Evolutionary conservation across 495 filamentous ascomycete species (phyloP).

Genomic region (Podospora bellae-mahoneyi): DNA sequence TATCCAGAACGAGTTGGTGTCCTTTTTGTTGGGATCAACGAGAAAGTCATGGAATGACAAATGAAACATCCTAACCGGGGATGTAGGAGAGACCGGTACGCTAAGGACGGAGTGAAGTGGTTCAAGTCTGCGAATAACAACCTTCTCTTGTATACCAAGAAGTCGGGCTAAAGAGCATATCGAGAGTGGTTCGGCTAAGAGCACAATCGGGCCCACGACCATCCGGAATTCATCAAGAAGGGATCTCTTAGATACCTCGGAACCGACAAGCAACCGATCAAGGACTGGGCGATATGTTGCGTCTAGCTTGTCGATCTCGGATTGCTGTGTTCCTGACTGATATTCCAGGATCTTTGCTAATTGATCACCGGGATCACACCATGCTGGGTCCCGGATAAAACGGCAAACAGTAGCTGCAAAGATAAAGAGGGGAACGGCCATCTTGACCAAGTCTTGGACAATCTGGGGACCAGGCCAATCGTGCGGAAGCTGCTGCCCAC

Average conservation of each 20-base stretch:
- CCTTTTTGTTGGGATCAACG: constrained; percentile 27
- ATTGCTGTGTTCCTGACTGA: neutral
- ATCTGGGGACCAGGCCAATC: constrained; percentile 42
- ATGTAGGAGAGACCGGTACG: constrained; percentile 28
- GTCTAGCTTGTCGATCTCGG: neutral
- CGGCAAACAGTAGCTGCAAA: constrained; percentile 45
- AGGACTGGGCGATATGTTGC: constrained; percentile 2
- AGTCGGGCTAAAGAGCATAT: constrained; percentile 25
- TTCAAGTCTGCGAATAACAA: constrained; percentile 24
- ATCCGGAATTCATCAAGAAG: constrained; percentile 5
- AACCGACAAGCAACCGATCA: neutral
- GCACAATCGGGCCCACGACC: constrained; percentile 31
- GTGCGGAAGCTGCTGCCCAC: constrained; percentile 13
- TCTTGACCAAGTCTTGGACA: constrained; percentile 33
- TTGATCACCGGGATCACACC: neutral
- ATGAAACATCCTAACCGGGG: constrained; percentile 42
- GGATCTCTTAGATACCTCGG: neutral
- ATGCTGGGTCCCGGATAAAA: constrained; percentile 31
- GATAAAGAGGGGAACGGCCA: constrained; percentile 45
- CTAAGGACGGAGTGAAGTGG: constrained; percentile 38
- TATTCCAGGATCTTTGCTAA: neutral
- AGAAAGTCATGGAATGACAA: constrained; percentile 54
- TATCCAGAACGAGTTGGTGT: neutral
- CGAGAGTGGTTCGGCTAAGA: constrained; percentile 35
- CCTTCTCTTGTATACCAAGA: constrained; percentile 12